Conservation (phyloP, 2,329 filamentous ascomycete genomes). For the Colletotrichum somersetense region DNA sequence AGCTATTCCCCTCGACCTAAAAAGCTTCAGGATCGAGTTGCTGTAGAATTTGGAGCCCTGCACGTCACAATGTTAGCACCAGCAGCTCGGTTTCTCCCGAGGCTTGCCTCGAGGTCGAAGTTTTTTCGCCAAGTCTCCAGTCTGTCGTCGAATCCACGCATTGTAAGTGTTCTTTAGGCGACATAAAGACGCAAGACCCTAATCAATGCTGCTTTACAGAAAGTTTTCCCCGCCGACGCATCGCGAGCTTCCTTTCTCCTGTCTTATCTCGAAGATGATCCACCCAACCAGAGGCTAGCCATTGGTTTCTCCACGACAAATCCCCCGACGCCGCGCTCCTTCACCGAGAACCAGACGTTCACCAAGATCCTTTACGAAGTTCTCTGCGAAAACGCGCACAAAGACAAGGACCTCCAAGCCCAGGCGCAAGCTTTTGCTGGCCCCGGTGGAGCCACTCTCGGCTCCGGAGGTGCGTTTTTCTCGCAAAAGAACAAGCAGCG, state of each 20-base stretch:
- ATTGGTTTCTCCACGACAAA: conserved; percentile 70
- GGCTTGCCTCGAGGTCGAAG: not conserved
- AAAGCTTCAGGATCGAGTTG: conserved; percentile 20
- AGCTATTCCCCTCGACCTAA: conserved; percentile 22
- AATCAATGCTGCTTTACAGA: conserved; percentile 54
- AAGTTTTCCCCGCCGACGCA: conserved; percentile 66
- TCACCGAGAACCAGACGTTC: conserved; percentile 71
- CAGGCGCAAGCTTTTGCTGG: conserved; percentile 73
- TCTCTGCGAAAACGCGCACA: conserved; percentile 64
- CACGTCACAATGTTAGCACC: conserved; percentile 50
- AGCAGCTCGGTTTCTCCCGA: conserved; percentile 46
- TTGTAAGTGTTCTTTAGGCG: conserved; percentile 58
- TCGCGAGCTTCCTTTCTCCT: conserved; percentile 65
- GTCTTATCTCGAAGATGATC: conserved; percentile 69
- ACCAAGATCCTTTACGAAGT: conserved; percentile 70
- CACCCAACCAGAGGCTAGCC: conserved; percentile 65
- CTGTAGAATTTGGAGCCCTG: not conserved
- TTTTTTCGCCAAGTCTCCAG: conserved; percentile 57
- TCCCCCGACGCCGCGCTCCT: conserved; percentile 72
- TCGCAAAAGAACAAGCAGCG: conserved; percentile 55
- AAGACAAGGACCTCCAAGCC: conserved; percentile 67
- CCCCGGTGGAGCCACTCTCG: conserved; percentile 66
- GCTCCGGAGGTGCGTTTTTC: conserved; percentile 65
- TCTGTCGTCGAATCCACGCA: conserved; percentile 64
- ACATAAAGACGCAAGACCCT: conserved; percentile 32